Base-by-base conservation (phyloP, 495 filamentous ascomycete genomes). In the Neurospora sp. region DNA sequence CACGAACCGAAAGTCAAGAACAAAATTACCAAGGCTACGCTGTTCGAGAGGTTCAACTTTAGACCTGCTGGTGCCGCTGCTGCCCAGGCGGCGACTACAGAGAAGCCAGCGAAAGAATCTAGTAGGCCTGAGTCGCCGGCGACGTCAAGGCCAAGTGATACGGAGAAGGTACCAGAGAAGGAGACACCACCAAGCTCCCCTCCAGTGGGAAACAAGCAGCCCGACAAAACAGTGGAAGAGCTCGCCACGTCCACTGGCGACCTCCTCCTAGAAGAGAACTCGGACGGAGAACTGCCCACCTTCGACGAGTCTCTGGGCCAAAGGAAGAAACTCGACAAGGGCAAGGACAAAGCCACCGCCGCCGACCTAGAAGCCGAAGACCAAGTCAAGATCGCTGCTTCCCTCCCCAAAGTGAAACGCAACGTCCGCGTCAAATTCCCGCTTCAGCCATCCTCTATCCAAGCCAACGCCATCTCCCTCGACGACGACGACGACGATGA, bases 1-100 rank as follows among this genome's bases (percentile, higher is more conserved):
- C 94, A 98, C 79, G 89, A 98, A 78, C 91, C 92, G 8, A 91
- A 88, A 78, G 95, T 94, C 3, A 96, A 92, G 84, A 98, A 96
- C 84, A 98, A 94, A 82, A 92, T 97, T 71, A 90, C 90, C 12
- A 97, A 93, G 78, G 88, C 91, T 20, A 91, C 91, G 69, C 85
- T 99, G 27, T 92, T 99, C 78, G 90, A 93, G 44, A 87, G 88
- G 39, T 97, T 98, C 83, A 93, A 93, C 78, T 94, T 91, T 76
- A 87, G 80, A 72, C 78, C 76, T 10, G 78, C 78, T 38, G 81
- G 78, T 9, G 71, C 84, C 73, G 82, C 87, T 40, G 45, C 74
- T 9, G 38, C 69, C 9, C 42, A 71, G 20, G 72, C 71, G 12
- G n/a, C 69, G 12, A 31, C 71, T 20, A 35, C 22, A 59, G 37